Conservation (phyloP, 176 grass and related monocot genomes). For the Melocanna baccifera region DNA sequence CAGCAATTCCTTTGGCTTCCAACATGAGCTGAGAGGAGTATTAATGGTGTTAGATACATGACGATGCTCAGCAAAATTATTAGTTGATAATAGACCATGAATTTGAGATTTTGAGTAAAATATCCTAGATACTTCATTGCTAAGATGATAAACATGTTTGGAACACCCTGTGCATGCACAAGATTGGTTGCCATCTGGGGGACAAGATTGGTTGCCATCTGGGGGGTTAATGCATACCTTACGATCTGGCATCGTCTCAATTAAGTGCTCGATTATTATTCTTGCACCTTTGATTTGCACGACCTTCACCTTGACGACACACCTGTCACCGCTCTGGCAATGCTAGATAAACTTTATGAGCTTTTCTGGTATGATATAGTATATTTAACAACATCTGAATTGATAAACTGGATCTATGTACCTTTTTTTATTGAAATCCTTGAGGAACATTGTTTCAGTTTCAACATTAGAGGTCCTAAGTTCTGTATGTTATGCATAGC, state of each 20-base stretch:
- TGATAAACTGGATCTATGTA: not conserved
- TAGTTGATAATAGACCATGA: not conserved
- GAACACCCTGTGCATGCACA: not conserved
- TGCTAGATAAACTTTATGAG: not conserved
- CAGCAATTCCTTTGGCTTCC: not conserved
- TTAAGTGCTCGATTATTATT: slow-evolving; percentile 47
- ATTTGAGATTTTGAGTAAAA: not conserved
- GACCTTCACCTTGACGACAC: slow-evolving; percentile 45
- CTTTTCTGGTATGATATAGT: not conserved
- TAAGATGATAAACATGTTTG: not conserved
- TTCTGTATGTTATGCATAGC: not conserved
- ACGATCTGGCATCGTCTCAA: slow-evolving; percentile 49
- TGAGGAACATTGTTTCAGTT: not conserved
- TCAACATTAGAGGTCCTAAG: not conserved
- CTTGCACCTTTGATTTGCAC: slow-evolving; percentile 40
- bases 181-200: not conserved
- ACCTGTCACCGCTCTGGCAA: slow-evolving; percentile 54
- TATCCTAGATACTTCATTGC: not conserved
- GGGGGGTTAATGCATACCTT: slow-evolving; percentile 21
- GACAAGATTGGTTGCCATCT: not conserved
- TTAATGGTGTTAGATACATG: not conserved
- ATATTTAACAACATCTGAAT: not conserved
- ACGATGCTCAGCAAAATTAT: not conserved
- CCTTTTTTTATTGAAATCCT: not conserved
- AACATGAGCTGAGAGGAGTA: not conserved